These are phyloP conservation scores for Dryas integrifolia DNA, from an alignment of 331 rosid species.

Conservation along the genomic window DNA sequence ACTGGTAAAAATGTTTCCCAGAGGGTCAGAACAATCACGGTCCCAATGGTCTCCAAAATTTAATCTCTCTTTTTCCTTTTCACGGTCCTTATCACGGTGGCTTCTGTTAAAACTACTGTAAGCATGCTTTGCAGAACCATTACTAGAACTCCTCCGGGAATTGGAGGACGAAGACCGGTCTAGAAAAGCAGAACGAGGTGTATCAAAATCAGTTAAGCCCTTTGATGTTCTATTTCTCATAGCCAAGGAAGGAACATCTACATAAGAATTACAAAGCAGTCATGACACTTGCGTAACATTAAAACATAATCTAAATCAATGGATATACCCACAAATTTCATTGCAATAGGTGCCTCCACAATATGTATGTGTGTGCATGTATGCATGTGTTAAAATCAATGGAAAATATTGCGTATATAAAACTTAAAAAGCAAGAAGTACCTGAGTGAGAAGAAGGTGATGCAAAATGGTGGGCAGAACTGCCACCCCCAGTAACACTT, in stretches of 20 bases:
- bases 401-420: background rate
- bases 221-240: constrained; percentile 65
- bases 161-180: constrained; percentile 81
- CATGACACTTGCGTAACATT: background rate
- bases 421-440: constrained; percentile 21
- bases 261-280: constrained; percentile 23
- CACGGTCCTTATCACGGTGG: constrained; percentile 97
- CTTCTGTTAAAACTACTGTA: constrained; percentile 89
- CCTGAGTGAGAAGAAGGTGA: constrained; percentile 71
- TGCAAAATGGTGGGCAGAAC: constrained; percentile 79
- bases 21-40: constrained; percentile 59
- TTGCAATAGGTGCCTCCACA: background rate
- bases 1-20: constrained; percentile 51
- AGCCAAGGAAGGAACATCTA: constrained; percentile 56
- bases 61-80: constrained; percentile 82
- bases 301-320: background rate
- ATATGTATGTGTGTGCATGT: background rate
- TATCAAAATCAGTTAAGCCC: constrained; percentile 61
- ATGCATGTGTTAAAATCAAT: background rate
- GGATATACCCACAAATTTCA: background rate
- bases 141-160: constrained; percentile 68
- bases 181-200: constrained; percentile 65
- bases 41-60: constrained; percentile 75
- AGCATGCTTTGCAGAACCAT: constrained; percentile 92
- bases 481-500: constrained; percentile 77